Evolutionary conservation across 2,329 filamentous ascomycete species (phyloP).

Genomic region (Fusarium sp.): DNA sequence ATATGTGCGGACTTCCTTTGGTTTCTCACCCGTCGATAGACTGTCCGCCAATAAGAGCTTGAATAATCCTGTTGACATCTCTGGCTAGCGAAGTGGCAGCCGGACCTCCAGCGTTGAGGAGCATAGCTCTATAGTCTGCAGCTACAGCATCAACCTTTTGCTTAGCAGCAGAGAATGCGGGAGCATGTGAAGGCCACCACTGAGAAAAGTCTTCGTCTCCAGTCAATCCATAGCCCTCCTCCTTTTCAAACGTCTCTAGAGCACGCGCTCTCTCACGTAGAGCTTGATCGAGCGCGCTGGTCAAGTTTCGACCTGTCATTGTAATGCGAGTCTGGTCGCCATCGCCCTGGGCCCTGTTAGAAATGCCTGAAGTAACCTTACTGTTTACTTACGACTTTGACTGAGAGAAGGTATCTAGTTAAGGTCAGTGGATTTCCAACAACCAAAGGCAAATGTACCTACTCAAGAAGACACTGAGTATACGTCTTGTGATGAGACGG

Average conservation of each 20-base stretch:
- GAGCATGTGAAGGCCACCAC: conserved; percentile 32
- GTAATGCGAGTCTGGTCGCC: conserved; percentile 3
- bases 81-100: conserved; percentile 7
- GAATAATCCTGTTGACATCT: conserved; percentile 19
- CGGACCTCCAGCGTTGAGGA: conserved; percentile 17
- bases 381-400: conserved; percentile 23
- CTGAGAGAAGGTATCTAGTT: conserved; percentile 26
- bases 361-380: accelerated
- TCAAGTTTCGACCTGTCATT: conserved; percentile 12
- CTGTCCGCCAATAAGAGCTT: conserved; percentile 28
- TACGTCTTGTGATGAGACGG: conserved; percentile 39
- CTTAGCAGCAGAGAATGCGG: conserved; percentile 24
- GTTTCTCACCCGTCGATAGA: conserved; percentile 12
- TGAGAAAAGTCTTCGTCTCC: conserved; percentile 29
- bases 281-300: conserved; percentile 18
- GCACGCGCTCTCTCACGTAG: conserved; percentile 26
- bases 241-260: conserved; percentile 24
- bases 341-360: conserved; percentile 18
- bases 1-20: no score
- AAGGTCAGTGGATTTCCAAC: not conserved
- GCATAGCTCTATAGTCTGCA: conserved; percentile 16
- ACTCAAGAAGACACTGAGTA: conserved; percentile 32
- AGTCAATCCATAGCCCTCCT: conserved; percentile 18
- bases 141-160: conserved; percentile 22
- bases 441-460: not conserved